Evolutionary conservation across 139 green algal species (phyloP).

Genomic region (Pseudopediastrum boryanum): DNA sequence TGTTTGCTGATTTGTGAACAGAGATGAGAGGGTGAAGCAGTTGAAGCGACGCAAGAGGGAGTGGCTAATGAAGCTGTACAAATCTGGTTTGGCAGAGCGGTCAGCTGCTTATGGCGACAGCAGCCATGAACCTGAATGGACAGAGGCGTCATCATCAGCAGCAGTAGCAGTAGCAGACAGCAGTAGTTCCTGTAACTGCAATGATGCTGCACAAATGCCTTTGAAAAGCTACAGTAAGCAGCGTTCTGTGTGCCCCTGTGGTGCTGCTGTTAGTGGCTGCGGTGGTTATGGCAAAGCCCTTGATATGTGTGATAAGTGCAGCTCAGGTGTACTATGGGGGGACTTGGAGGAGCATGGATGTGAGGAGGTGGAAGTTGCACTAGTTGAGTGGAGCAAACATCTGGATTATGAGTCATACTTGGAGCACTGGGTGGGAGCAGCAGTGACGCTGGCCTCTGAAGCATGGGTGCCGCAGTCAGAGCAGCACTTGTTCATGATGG

Average conservation of each 20-base stretch:
- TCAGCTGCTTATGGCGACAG: not conserved
- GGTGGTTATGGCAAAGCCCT: too few relatives aligned
- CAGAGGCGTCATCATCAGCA: not conserved
- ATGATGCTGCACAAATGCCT: not conserved
- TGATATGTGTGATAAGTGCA: too few relatives aligned
- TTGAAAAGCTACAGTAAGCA: too few relatives aligned
- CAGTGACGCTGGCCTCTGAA: slow-evolving; percentile 25
- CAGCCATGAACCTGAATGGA: not conserved
- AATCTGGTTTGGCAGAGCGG: slow-evolving; percentile 29
- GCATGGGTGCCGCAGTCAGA: slow-evolving; percentile 9
- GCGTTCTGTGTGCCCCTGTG: too few relatives aligned
- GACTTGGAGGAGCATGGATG: not conserved
- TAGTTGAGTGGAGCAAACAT: slow-evolving; percentile 53
- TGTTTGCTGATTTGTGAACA: slow-evolving; percentile 13
- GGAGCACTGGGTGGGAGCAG: slow-evolving; percentile 45
- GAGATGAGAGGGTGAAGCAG: slow-evolving; percentile 39
- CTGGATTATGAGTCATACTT: slow-evolving; percentile 60
- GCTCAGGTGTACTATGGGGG: too few relatives aligned
- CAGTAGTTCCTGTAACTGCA: not conserved
- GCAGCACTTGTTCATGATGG: not conserved
- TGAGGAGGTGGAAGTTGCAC: slow-evolving; percentile 38
- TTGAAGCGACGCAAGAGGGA: slow-evolving; percentile 59
- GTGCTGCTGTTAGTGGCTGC: too few relatives aligned
- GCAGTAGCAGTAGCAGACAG: too few relatives aligned
- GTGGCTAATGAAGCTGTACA: slow-evolving; percentile 68